Evolutionary conservation across 495 filamentous ascomycete species (phyloP).

Genomic region (Cercophora sp.): DNA sequence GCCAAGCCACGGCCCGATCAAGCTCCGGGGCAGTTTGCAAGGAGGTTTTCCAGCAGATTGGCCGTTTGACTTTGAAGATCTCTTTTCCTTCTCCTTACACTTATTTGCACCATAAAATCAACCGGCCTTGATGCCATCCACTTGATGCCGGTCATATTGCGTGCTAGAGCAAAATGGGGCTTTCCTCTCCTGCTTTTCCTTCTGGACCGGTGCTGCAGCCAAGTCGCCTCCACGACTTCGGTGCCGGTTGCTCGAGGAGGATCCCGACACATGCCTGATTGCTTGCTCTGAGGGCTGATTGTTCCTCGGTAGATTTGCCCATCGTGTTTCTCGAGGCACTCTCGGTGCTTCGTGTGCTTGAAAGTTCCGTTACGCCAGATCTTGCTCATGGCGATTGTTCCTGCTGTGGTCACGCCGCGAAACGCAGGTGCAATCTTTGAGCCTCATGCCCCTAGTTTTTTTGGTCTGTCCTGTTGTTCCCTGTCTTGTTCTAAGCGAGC

Average conservation of each 20-base stretch:
- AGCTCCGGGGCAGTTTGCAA: neutral
- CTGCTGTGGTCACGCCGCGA: too few relatives aligned
- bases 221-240: constrained; percentile 7
- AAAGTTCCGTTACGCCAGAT: too few relatives aligned
- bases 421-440: too few relatives aligned
- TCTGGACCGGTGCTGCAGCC: constrained; percentile 1
- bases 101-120: constrained; percentile 49
- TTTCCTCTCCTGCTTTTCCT: neutral
- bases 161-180: constrained; percentile 34
- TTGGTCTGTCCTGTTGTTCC: too few relatives aligned
- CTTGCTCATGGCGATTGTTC: too few relatives aligned
- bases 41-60: neutral
- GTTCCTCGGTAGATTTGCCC: too few relatives aligned
- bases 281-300: neutral
- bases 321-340: too few relatives aligned
- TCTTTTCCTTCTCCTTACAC: constrained; percentile 32
- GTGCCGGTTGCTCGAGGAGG: constrained; percentile 5
- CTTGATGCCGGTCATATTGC: constrained; percentile 51
- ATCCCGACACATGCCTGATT: neutral
- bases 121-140: constrained; percentile 39
- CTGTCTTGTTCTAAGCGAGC: too few relatives aligned
- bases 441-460: too few relatives aligned
- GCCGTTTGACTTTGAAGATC: neutral
- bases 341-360: too few relatives aligned
- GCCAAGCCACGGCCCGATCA: too few relatives aligned